A percentile compares a stretch with the other conserved stretches of the same genome.
phyloP scores from a whole-genome alignment of 805 yeast genomes.

The Nakazawaea peltata region DNA sequence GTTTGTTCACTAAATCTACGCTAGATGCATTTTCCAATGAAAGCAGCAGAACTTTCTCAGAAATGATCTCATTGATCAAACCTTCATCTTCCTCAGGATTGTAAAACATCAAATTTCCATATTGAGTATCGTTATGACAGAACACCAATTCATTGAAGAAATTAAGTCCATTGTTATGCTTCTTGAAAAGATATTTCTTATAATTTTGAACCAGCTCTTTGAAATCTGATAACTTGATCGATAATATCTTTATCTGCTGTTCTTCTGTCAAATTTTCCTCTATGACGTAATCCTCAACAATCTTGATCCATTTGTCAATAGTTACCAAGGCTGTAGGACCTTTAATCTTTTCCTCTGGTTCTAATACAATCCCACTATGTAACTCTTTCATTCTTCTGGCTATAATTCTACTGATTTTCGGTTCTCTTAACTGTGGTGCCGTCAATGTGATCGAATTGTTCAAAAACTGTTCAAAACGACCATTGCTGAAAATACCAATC shows the following conservation, averaged over 20 bases:
- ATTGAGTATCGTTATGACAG: constrained; percentile 95
- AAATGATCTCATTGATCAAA: constrained; percentile 4
- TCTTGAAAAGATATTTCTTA: constrained; percentile 49
- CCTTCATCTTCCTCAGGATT: constrained; percentile 11
- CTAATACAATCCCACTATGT: constrained; percentile 70
- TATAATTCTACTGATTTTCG: constrained; percentile 70
- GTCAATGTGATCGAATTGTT: constrained; percentile 75
- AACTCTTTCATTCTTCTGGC: constrained; percentile 96
- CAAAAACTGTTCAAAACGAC: constrained; percentile 89
- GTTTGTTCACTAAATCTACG: not conserved
- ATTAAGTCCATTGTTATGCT: constrained; percentile 33
- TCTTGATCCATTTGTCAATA: constrained; percentile 57
- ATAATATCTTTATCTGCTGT: constrained; percentile 30
- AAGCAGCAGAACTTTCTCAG: not conserved
- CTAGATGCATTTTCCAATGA: not conserved
- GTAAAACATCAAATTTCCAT: constrained; percentile 77
- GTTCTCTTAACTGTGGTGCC: constrained; percentile 64
- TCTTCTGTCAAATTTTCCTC: constrained; percentile 21
- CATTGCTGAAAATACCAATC: constrained; percentile 85
- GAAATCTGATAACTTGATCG: constrained; percentile 43
- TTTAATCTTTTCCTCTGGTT: constrained; percentile 40
- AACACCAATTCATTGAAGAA: constrained; percentile 54
- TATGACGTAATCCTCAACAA: not conserved
- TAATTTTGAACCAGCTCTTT: constrained; percentile 40
- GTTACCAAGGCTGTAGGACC: constrained; percentile 69